Base-by-base conservation (phyloP, 2,329 filamentous ascomycete genomes). In the Karstenula rhodostoma region DNA sequence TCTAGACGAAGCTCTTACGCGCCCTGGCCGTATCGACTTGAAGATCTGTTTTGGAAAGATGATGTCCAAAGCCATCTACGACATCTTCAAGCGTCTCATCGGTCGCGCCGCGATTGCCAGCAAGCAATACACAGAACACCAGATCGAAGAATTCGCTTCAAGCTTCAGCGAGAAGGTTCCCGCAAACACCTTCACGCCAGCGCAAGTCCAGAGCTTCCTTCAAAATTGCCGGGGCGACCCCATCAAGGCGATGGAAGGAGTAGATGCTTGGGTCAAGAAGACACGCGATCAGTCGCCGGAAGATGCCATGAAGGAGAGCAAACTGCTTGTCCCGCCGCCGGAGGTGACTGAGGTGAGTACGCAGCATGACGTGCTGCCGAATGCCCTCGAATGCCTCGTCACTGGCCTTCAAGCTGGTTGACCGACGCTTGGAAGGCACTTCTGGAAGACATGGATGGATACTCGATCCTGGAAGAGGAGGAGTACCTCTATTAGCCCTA, bases 121-220 rank as follows among this genome's bases (percentile, higher is more conserved):
- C 27, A 57, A 66, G 3, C 59, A 48, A 1, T 67, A 67, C 56
- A 70, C 66, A 2, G 52, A 61, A 49, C 29, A 64, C 3, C 61
- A 74, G 33, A 63, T 76, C 17, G 65, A 70, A 17, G 46, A 64
- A 9, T 66, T 66, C 47, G 73, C 74, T 0, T 33, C 33, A 1
- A 56, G 64, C 3, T 78, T 78, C 46, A 66, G 70, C 2, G 56
- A 66, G 8, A 68, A 66, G 32, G 40, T 78, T 17, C 75, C 75
- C 0, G 58, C 59, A 0, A 61, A 71, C n/a, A 68, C 58, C 2
- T 71, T 77, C 57, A 72, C 71, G 3, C 72, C 73, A 13, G 73
- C 75, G 3, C 68, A 76, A 35, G 64, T 78, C 1, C 74, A 77
- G 32, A 71, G 69, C 46, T 76, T 71, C 40, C 60, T 74, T 5